Conservation (phyloP, 345 rosid genomes). For the Citrus sp. region DNA sequence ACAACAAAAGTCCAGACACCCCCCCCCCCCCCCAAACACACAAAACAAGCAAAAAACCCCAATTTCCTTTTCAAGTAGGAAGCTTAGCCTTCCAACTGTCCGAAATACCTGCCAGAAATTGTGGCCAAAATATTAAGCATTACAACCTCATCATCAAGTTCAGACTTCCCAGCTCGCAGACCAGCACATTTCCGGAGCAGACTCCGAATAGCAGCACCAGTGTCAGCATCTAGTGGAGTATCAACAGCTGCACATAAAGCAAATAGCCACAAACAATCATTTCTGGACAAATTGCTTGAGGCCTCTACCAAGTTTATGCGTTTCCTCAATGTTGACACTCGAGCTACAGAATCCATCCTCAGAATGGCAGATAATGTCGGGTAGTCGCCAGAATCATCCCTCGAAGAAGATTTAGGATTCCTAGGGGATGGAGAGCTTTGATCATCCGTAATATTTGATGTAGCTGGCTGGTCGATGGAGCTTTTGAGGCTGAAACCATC, state of each 20-base stretch:
- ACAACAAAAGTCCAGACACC: neutral
- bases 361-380: slow-evolving; percentile 49
- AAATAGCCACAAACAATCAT: slow-evolving; percentile 65
- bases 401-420: slow-evolving; percentile 2
- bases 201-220: slow-evolving; percentile 61
- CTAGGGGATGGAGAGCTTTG: neutral
- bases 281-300: slow-evolving; percentile 31
- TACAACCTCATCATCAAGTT: slow-evolving; percentile 61
- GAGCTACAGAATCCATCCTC: slow-evolving; percentile 66
- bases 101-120: slow-evolving; percentile 70
- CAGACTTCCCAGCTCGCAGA: slow-evolving; percentile 57
- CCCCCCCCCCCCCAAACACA: too few relatives aligned
- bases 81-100: slow-evolving; percentile 52
- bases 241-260: slow-evolving; percentile 78
- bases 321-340: slow-evolving; percentile 63
- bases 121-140: slow-evolving; percentile 80
- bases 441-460: neutral
- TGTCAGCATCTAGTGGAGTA: slow-evolving; percentile 64
- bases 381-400: slow-evolving; percentile 21
- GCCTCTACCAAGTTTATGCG: slow-evolving; percentile 49
- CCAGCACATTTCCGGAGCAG: slow-evolving; percentile 77
- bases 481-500: neutral
- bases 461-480: neutral
- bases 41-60: too few relatives aligned
- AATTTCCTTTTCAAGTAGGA: neutral